Conservation (phyloP, 495 filamentous ascomycete genomes). For the Podospora fimiseda region DNA sequence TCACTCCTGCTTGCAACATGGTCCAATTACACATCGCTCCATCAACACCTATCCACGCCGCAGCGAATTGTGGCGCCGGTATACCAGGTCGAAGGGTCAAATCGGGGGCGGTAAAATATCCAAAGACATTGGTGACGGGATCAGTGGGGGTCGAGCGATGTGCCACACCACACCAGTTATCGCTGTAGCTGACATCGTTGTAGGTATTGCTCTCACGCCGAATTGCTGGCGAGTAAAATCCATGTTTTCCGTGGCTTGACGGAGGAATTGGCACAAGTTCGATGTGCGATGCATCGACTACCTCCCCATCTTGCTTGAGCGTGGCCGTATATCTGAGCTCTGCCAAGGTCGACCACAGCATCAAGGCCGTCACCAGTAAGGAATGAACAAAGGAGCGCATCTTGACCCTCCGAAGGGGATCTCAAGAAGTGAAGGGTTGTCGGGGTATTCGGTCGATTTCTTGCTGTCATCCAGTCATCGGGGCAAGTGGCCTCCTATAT, state of each 20-base stretch:
- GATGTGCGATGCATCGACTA: constrained; percentile 9
- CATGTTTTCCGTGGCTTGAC: constrained; percentile 11
- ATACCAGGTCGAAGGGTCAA: constrained; percentile 17
- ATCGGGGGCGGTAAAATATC: constrained; percentile 21
- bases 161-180: constrained; percentile 30
- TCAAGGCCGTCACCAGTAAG: constrained; percentile 7
- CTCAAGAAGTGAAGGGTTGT: not conserved
- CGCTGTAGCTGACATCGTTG: constrained; percentile 20
- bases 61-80: constrained; percentile 21
- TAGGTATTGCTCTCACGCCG: not conserved
- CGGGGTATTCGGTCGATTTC: too few relatives aligned
- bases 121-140: constrained; percentile 16
- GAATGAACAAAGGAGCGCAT: constrained; percentile 17
- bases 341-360: constrained; percentile 11
- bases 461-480: too few relatives aligned
- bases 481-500: too few relatives aligned
- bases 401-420: not conserved
- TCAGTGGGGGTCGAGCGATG: constrained; percentile 16
- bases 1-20: constrained; percentile 26
- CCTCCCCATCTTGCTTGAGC: constrained; percentile 9
- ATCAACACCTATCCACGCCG: constrained; percentile 28
- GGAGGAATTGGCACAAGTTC: constrained; percentile 17
- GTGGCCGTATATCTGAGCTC: constrained; percentile 20
- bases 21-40: constrained; percentile 22
- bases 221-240: not conserved